Conservation (phyloP, 2,329 filamentous ascomycete species). For the Colletotrichum australisinense region DNA sequence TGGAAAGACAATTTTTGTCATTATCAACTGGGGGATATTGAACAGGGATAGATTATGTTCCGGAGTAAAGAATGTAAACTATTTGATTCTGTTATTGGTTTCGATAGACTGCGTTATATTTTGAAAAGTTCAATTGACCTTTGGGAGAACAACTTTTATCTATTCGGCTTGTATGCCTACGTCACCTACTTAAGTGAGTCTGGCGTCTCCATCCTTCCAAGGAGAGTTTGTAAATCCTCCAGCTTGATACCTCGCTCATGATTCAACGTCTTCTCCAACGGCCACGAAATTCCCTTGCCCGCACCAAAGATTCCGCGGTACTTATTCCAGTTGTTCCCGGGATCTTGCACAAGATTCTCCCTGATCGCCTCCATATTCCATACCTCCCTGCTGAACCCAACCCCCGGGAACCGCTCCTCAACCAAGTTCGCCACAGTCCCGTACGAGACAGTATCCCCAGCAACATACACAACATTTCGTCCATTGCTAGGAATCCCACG, state of each 20-base stretch:
- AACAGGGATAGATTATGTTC: background rate
- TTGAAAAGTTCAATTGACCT: too few relatives aligned
- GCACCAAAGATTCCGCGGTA: constrained; percentile 72
- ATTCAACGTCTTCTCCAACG: constrained; percentile 64
- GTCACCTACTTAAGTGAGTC: background rate
- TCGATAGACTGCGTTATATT: background rate
- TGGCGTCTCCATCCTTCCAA: constrained; percentile 33
- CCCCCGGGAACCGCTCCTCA: constrained; percentile 52
- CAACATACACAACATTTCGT: constrained; percentile 62
- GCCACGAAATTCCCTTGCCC: constrained; percentile 70
- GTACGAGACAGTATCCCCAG: constrained; percentile 73
- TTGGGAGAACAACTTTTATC: background rate
- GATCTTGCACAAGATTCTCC: constrained; percentile 57
- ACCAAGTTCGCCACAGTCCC: constrained; percentile 62
- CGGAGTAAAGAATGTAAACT: background rate
- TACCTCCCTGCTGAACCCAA: constrained; percentile 57
- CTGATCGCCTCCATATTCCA: constrained; percentile 60
- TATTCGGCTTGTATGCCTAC: background rate
- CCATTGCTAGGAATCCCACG: constrained; percentile 44
- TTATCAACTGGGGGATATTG: background rate
- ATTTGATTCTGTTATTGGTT: background rate
- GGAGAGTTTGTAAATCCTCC: constrained; percentile 54
- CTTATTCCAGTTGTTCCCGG: constrained; percentile 63
- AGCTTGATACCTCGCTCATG: constrained; percentile 56
- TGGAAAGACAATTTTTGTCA: too few relatives aligned